Evolutionary conservation across 441 rosid species (phyloP).

Genomic region (Pelargonium australe): DNA sequence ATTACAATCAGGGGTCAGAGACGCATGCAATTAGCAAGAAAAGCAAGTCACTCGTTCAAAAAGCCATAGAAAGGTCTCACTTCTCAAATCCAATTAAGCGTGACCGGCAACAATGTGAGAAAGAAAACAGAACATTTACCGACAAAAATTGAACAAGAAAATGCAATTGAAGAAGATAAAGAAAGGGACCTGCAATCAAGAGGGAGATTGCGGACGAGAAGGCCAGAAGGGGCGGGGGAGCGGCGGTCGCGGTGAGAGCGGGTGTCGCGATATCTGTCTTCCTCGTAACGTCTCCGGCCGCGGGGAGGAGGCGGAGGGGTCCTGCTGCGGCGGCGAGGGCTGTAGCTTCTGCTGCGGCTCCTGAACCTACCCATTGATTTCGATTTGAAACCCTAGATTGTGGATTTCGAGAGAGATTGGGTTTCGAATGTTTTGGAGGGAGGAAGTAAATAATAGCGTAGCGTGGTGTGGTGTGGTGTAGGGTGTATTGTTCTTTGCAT

Average conservation of each 20-base stretch:
- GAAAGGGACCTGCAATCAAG: constrained; percentile 65
- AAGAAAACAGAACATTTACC: not conserved
- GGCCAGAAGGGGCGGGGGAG: constrained; percentile 75
- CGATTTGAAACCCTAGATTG: not conserved
- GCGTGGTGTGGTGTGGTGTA: too few species aligned
- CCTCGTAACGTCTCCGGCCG: constrained; percentile 50
- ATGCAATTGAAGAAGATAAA: not conserved
- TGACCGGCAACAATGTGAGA: too few species aligned
- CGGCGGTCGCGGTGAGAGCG: constrained; percentile 68
- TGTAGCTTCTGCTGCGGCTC: constrained; percentile 58
- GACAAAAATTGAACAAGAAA: too few species aligned
- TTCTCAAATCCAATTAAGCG: too few species aligned
- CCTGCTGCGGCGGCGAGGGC: constrained; percentile 63
- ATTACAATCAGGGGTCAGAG: too few species aligned
- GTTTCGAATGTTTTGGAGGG: too few species aligned
- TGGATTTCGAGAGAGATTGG: too few species aligned
- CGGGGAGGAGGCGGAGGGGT: constrained; percentile 49
- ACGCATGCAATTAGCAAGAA: not conserved
- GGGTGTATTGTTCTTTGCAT: too few species aligned
- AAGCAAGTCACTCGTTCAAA: not conserved
- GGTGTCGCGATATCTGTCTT: constrained; percentile 44
- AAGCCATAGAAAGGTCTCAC: too few species aligned
- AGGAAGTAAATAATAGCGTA: too few species aligned
- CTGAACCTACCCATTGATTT: constrained; percentile 50
- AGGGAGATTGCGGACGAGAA: constrained; percentile 88